Base-by-base conservation (phyloP, 352 stramenopile species). In the Phytophthora citricola region DNA sequence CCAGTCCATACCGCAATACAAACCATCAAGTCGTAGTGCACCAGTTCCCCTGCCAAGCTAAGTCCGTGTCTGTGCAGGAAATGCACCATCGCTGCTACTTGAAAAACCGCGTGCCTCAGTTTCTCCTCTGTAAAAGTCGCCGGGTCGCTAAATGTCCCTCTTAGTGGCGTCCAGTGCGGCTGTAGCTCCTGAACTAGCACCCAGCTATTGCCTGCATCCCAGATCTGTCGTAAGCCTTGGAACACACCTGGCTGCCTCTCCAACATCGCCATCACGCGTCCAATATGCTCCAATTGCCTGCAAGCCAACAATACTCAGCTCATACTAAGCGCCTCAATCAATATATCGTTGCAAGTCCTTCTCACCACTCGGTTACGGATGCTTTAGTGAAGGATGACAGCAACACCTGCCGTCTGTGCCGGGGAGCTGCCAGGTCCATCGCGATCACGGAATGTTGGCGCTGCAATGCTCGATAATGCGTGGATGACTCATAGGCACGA, bases 121-220 rank as follows among this genome's bases (percentile, higher is more conserved):
- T 64, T 80, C 26, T 75, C 67, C 44, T 91, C 79, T 7, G 73
- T 69, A 44, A 89, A 82, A 9, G 26, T 29, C 1, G n/a, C 12
- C 10, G 46, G 59, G 11, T 73, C 47, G 2, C 47, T 43, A 34
- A 84, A 80, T 0, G 9, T 49, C 10, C 66, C 47, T 56, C 71
- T 71, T 39, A 85, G 41, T 4, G 55, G 10, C 17, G 58, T 60
- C 79, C 79, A 89, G 27, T 51, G 20, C 0, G 69, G 9, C 2
- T 76, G 48, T n/a, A 82, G 73, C 36, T 86, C 69, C 36, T 91
- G 82, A 11, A 82, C 72, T 22, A 91, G 73, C 38, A 91, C 78
- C 79, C 79, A 91, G 47, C 63, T 76, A 49, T 63, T 68, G 40
- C 69, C 76, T 32, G 78, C 66, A 34, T 90, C 81, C 73, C 73